These are phyloP conservation scores for Metarhizium brunneum DNA, from an alignment of 2,329 filamentous ascomycete genomes.

Conservation along the genomic window DNA sequence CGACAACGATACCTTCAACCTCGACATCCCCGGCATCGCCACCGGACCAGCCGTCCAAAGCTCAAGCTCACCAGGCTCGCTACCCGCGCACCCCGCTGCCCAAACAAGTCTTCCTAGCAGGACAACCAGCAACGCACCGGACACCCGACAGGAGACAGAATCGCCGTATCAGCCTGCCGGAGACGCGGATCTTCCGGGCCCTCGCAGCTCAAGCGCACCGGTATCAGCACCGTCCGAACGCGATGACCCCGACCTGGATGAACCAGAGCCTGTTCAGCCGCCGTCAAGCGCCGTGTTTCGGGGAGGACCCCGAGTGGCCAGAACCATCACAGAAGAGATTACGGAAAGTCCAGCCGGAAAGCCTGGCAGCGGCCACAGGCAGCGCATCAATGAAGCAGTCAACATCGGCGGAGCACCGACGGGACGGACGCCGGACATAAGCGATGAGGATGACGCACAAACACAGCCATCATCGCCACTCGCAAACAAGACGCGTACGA, in stretches of 20 bases:
- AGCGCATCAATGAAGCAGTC: neutral
- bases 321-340: neutral
- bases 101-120: neutral
- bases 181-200: neutral
- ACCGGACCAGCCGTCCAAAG: slow-evolving; percentile 7
- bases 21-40: slow-evolving; percentile 36
- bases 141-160: neutral
- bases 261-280: slow-evolving; percentile 3
- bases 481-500: slow-evolving; percentile 29
- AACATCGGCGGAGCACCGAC: neutral
- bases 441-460: neutral
- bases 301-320: neutral
- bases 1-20: slow-evolving; percentile 52
- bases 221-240: neutral
- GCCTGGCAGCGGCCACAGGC: slow-evolving; percentile 1
- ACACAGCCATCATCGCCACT: slow-evolving; percentile 31
- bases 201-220: neutral
- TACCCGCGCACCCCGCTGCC: neutral
- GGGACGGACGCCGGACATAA: neutral
- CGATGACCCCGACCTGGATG: neutral
- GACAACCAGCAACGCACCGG: neutral
- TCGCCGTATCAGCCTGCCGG: neutral
- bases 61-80: slow-evolving; percentile 7
- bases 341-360: slow-evolving; percentile 1
- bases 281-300: slow-evolving; percentile 1